A percentile compares a stretch with the other conserved stretches of the same genome.
Conservation (phyloP, 2,329 filamentous ascomycete genomes). For the Aurifilum marmelostoma region DNA sequence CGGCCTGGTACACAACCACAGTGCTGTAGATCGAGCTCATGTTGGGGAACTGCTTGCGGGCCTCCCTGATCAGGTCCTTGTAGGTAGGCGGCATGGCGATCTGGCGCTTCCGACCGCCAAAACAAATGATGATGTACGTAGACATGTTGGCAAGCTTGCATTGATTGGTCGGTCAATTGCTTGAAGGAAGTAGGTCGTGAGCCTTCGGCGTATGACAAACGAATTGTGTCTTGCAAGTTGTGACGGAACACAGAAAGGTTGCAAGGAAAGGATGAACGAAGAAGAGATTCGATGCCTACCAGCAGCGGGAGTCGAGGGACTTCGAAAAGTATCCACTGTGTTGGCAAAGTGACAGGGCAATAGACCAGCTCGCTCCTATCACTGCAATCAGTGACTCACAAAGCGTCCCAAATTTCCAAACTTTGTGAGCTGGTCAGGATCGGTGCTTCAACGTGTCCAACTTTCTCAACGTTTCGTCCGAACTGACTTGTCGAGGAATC, state of each 20-base stretch:
- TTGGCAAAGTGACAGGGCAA: neutral
- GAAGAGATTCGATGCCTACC: neutral
- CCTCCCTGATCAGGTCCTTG: neutral
- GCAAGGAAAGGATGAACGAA: neutral
- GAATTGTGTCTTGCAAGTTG: neutral
- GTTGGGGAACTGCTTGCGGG: slow-evolving; percentile 2
- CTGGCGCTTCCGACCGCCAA: slow-evolving; percentile 7
- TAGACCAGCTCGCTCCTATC: neutral
- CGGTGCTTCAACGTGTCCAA: neutral
- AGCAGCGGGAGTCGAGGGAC: neutral
- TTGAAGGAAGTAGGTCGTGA: neutral
- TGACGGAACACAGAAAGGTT: neutral
- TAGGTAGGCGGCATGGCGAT: slow-evolving; percentile 9
- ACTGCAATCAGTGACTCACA: neutral
- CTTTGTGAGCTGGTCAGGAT: too few relatives aligned
- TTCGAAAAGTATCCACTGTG: neutral
- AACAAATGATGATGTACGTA: neutral
- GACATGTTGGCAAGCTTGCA: slow-evolving; percentile 5
- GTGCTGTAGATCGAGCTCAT: slow-evolving; percentile 3
- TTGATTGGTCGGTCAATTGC: neutral
- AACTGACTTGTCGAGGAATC: neutral
- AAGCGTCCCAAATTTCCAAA: neutral
- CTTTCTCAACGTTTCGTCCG: neutral
- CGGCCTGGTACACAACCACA: neutral
- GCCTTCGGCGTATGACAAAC: neutral